Evolutionary conservation across 306 rosid genomes (phyloP).

Genomic region (Acacia confusa): DNA sequence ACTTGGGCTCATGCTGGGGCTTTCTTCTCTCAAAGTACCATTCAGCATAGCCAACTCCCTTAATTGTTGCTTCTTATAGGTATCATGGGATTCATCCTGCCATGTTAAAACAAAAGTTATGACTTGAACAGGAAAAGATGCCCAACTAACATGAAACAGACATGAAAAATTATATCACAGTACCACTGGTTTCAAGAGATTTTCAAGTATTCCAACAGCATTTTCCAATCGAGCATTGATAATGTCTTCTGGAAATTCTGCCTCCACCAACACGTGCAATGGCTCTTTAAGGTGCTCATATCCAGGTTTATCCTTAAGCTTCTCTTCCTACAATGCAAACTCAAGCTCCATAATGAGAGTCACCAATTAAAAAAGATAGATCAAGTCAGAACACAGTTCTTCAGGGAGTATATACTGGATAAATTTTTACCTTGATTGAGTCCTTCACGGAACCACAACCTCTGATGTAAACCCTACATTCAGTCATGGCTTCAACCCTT

Average conservation of each 20-base stretch:
- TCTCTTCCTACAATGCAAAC: conserved; percentile 66
- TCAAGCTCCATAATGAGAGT: not conserved
- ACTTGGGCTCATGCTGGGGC: conserved; percentile 91
- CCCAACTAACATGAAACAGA: conserved; percentile 1
- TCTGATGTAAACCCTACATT: conserved; percentile 88
- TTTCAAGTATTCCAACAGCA: conserved; percentile 79
- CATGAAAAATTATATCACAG: conserved; percentile 2
- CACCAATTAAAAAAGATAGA: not conserved
- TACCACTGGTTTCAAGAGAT: conserved; percentile 95
- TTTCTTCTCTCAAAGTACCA: conserved; percentile 91
- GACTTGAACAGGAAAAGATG: not conserved
- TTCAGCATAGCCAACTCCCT: conserved; percentile 85
- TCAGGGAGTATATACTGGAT: conserved; percentile 8
- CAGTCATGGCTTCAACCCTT: conserved; percentile 93
- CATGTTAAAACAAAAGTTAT: conserved; percentile 16
- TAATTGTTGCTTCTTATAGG: conserved; percentile 85
- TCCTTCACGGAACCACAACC: conserved; percentile 94
- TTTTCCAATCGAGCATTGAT: conserved; percentile 79
- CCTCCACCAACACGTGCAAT: conserved; percentile 85
- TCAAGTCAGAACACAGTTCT: conserved; percentile 18
- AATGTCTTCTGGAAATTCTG: conserved; percentile 85
- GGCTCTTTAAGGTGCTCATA: conserved; percentile 93
- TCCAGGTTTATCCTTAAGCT: conserved; percentile 81
- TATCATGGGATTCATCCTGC: conserved; percentile 88
- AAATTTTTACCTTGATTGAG: conserved; percentile 65